These are phyloP conservation scores for Coffea humblotiana DNA, from an alignment of 305 asterid species.

Conservation along the genomic window DNA sequence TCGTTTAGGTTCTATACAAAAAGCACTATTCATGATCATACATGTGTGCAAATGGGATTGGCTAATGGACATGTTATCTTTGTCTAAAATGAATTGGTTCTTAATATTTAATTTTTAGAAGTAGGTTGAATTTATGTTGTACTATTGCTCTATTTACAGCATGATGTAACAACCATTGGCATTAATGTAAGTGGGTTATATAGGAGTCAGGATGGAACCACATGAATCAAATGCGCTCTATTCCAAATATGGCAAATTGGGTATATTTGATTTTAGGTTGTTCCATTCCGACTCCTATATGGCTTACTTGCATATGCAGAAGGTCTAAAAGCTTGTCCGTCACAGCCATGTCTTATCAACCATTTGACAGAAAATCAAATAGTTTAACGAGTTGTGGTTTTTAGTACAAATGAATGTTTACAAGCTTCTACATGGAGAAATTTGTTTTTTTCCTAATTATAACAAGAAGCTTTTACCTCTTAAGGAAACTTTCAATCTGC, in stretches of 20 bases:
- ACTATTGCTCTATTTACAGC: no score
- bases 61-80: not conserved
- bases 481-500: not conserved
- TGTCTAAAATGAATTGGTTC: not conserved
- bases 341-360: not conserved
- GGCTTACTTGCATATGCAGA: not conserved
- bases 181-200: no score
- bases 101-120: not conserved
- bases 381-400: not conserved
- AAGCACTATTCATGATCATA: not conserved
- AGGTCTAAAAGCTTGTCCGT: not conserved
- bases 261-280: not conserved
- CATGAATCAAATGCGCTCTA: no score
- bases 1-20: not conserved
- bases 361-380: not conserved
- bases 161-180: no score
- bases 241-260: constrained; percentile 1
- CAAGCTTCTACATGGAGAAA: not conserved
- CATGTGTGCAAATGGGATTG: not conserved
- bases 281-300: not conserved
- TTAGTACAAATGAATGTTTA: not conserved
- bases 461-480: not conserved
- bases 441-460: not conserved
- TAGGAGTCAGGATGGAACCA: no score
- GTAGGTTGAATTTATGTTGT: not conserved